Evolutionary conservation across 2,329 filamentous ascomycete genomes (phyloP).

Genomic region (Fusarium verrucosum): DNA sequence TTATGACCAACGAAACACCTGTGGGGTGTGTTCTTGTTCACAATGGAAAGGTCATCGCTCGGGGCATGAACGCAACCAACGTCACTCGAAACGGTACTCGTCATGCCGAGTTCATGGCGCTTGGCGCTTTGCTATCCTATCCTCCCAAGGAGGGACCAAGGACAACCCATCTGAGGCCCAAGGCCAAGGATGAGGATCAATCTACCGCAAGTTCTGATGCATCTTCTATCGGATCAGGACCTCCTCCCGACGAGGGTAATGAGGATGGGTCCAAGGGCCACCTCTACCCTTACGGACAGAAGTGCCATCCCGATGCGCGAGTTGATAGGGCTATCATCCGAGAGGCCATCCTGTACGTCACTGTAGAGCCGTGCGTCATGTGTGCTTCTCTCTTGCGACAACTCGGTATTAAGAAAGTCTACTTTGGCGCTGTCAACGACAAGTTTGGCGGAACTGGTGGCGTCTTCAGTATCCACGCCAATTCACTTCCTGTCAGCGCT

Average conservation of each 20-base stretch:
- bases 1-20: slow-evolving; percentile 88
- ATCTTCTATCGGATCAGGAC: slow-evolving; percentile 36
- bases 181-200: slow-evolving; percentile 41
- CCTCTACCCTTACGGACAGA: slow-evolving; percentile 70
- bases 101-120: slow-evolving; percentile 93
- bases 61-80: slow-evolving; percentile 97
- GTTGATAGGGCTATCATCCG: slow-evolving; percentile 74
- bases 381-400: slow-evolving; percentile 93
- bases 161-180: slow-evolving; percentile 50
- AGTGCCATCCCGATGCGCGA: slow-evolving; percentile 62
- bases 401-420: slow-evolving; percentile 86
- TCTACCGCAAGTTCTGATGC: slow-evolving; percentile 39
- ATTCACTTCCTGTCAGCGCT: slow-evolving; percentile 56
- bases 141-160: slow-evolving; percentile 44
- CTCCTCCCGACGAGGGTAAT: slow-evolving; percentile 55
- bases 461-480: slow-evolving; percentile 84
- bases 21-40: slow-evolving; percentile 95
- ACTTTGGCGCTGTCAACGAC: slow-evolving; percentile 95
- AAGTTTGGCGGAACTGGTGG: slow-evolving; percentile 96
- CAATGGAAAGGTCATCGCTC: slow-evolving; percentile 79
- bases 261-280: slow-evolving; percentile 65
- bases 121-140: slow-evolving; percentile 66
- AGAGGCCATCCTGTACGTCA: slow-evolving; percentile 87
- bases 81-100: slow-evolving; percentile 88
- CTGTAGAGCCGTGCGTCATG: slow-evolving; percentile 99